Conservation (phyloP, 345 rosid genomes). For the Boechera stricta region DNA sequence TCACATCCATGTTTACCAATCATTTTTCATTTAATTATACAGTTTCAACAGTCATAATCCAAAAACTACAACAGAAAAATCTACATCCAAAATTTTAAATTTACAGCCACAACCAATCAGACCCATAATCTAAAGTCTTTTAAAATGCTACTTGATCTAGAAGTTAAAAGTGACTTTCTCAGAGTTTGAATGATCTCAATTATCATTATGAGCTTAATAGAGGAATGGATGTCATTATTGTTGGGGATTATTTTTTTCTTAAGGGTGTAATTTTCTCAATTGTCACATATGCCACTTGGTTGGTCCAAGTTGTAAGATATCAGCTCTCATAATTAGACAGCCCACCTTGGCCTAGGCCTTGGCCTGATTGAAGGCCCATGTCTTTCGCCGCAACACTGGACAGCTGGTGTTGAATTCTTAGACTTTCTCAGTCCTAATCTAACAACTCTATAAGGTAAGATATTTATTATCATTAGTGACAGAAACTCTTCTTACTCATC, state of each 20-base stretch:
- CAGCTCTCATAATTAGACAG: neutral
- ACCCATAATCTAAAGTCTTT: too few relatives aligned
- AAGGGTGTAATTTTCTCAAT: neutral
- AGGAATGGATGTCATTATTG: neutral
- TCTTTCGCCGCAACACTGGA: neutral
- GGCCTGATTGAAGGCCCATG: conserved; percentile 21
- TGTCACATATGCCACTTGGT: conserved; percentile 16
- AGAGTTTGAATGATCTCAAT: neutral
- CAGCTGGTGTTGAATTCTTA: neutral
- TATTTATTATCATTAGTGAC: neutral
- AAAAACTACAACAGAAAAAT: too few relatives aligned
- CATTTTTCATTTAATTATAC: too few relatives aligned
- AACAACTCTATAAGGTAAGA: neutral
- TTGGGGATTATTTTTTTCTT: neutral
- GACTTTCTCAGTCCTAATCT: neutral
- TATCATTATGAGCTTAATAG: neutral
- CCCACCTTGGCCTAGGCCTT: conserved; percentile 23
- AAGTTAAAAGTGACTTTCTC: neutral
- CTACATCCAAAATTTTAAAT: too few relatives aligned
- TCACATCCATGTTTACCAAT: too few relatives aligned
- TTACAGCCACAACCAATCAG: too few relatives aligned
- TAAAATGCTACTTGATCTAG: neutral
- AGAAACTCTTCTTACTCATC: neutral
- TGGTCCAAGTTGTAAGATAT: neutral
- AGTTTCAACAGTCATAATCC: too few relatives aligned